Conservation (phyloP, 1,284 basidiomycete species). For the Austroboletus rostrupii region DNA sequence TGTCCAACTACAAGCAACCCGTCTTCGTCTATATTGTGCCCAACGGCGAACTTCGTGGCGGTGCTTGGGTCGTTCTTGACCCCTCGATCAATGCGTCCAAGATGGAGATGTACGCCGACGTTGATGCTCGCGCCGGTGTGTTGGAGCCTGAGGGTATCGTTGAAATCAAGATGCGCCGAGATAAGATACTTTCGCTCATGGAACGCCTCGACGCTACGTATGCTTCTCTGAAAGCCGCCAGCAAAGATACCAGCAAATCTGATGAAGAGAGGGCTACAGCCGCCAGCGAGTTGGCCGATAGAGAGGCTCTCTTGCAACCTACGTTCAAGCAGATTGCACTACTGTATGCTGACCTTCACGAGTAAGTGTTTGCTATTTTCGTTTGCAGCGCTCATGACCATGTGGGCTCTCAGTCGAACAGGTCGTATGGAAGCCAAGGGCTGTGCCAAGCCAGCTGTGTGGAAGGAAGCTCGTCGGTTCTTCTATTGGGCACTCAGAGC, state of each 20-base stretch:
- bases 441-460: slow-evolving; percentile 78
- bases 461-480: slow-evolving; percentile 86
- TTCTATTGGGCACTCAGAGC: slow-evolving; percentile 96
- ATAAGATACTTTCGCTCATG: slow-evolving; percentile 90
- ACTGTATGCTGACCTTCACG: slow-evolving; percentile 95
- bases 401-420: slow-evolving; percentile 59
- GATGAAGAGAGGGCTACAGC: slow-evolving; percentile 73
- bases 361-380: slow-evolving; percentile 51
- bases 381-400: slow-evolving; percentile 7
- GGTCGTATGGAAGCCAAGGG: slow-evolving; percentile 99
- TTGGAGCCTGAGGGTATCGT: slow-evolving; percentile 97
- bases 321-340: slow-evolving; percentile 93
- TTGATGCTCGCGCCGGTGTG: slow-evolving; percentile 94
- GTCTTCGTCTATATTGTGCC: slow-evolving; percentile 99
- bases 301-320: slow-evolving; percentile 84
- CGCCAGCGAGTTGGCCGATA: slow-evolving; percentile 62
- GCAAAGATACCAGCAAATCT: slow-evolving; percentile 68
- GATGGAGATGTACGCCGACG: slow-evolving; percentile 99
- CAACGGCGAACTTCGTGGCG: slow-evolving; percentile 97
- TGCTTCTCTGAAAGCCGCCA: slow-evolving; percentile 76
- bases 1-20: slow-evolving; percentile 97
- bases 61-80: slow-evolving; percentile 99
- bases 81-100: slow-evolving; percentile 94
- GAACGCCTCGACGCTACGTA: slow-evolving; percentile 89
- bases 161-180: slow-evolving; percentile 90